Evolutionary conservation across 163 green algal genomes (phyloP).

Genomic region (Scenedesmus sp.): DNA sequence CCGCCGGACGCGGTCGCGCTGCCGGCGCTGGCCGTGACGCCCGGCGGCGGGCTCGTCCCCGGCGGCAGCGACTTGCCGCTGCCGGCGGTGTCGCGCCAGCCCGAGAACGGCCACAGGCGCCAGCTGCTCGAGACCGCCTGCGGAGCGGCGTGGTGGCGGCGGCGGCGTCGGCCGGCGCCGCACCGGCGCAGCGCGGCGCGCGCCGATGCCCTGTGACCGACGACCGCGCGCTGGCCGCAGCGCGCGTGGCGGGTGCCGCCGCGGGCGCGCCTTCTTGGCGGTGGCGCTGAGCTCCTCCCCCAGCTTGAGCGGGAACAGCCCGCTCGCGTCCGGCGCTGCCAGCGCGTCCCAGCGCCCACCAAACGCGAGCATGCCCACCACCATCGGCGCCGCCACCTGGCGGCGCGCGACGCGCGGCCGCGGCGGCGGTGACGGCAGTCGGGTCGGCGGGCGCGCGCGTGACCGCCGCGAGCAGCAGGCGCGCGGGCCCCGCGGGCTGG

Average conservation of each 20-base stretch:
- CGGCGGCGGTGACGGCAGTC: no score
- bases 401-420: no score
- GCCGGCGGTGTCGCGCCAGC: slow-evolving; percentile 33
- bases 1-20: background rate
- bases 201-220: no score
- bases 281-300: slow-evolving; percentile 13
- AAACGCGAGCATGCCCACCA: slow-evolving; percentile 73
- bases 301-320: slow-evolving; percentile 31
- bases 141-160: background rate
- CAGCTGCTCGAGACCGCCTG: slow-evolving; percentile 52
- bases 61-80: slow-evolving; percentile 9
- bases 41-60: slow-evolving; percentile 3
- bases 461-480: background rate
- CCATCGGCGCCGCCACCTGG: slow-evolving; percentile 55
- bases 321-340: slow-evolving; percentile 27
- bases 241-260: no score
- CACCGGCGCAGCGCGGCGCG: background rate
- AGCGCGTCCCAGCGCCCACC: slow-evolving; percentile 55
- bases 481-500: background rate
- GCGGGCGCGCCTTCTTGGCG: slow-evolving; percentile 34
- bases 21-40: no score
- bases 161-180: background rate
- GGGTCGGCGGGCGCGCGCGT: no score
- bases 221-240: no score
- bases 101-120: slow-evolving; percentile 62